These are phyloP conservation scores for Tolypocladium sp. DNA, from an alignment of 2,329 filamentous ascomycete genomes.

Conservation along the genomic window DNA sequence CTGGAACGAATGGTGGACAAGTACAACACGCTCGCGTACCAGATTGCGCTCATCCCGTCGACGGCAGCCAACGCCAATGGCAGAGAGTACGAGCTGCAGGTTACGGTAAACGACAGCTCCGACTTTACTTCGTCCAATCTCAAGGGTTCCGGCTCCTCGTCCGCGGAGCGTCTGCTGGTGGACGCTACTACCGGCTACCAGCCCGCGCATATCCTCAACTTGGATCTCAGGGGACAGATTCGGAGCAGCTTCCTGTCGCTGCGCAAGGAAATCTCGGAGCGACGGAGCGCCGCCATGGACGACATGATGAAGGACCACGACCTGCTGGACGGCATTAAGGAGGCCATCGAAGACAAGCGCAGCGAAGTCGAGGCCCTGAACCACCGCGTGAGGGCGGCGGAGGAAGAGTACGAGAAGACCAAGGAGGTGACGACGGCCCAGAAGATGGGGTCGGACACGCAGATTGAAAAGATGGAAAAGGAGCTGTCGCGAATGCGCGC, in stretches of 20 bases:
- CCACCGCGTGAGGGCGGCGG: constrained; percentile 77
- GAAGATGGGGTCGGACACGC: constrained; percentile 79
- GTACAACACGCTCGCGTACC: constrained; percentile 92
- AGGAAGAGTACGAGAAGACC: constrained; percentile 89
- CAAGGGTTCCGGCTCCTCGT: constrained; percentile 29
- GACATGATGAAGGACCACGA: constrained; percentile 93
- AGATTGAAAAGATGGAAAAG: constrained; percentile 98
- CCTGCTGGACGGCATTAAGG: constrained; percentile 85
- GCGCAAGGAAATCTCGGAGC: constrained; percentile 86
- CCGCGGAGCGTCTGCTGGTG: constrained; percentile 67
- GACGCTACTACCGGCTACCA: constrained; percentile 82
- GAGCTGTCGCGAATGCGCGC: constrained; percentile 90
- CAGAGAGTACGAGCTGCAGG: constrained; percentile 71
- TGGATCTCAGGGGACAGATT: constrained; percentile 76
- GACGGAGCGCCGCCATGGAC: constrained; percentile 73
- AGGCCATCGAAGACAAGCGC: constrained; percentile 92
- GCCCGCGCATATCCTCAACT: constrained; percentile 76
- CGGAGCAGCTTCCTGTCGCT: constrained; percentile 71
- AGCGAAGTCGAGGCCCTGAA: constrained; percentile 87
- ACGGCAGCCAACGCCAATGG: constrained; percentile 81
- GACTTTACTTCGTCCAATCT: constrained; percentile 63
- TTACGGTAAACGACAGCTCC: constrained; percentile 70
- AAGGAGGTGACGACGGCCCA: constrained; percentile 80
- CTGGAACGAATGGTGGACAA: constrained; percentile 82
- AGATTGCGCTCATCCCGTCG: constrained; percentile 80